phyloP scores from a whole-genome alignment of 495 filamentous ascomycete species.

The Neurospora sp. region DNA sequence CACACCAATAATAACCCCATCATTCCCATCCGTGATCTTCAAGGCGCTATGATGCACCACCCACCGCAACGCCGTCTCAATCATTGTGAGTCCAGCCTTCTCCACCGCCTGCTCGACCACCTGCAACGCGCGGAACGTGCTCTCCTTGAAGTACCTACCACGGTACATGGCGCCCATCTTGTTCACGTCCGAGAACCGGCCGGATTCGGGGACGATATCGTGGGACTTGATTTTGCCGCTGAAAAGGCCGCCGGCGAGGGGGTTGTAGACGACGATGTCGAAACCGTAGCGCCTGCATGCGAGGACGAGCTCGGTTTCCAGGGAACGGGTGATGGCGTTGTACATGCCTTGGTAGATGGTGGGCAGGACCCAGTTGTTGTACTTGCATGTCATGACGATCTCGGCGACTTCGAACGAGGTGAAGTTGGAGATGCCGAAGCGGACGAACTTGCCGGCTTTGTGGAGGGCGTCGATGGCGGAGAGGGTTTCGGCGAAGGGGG shows the following conservation, averaged over 20 bases:
- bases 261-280: constrained; percentile 88
- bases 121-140: constrained; percentile 59
- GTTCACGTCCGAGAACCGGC: constrained; percentile 53
- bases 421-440: constrained; percentile 74
- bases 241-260: constrained; percentile 74
- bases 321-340: constrained; percentile 61
- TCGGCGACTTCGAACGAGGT: constrained; percentile 89
- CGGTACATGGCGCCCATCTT: constrained; percentile 56
- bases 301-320: constrained; percentile 72
- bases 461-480: constrained; percentile 69
- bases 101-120: constrained; percentile 63
- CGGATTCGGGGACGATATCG: constrained; percentile 52
- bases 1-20: constrained; percentile 76
- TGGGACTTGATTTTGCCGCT: constrained; percentile 69
- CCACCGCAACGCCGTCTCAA: constrained; percentile 83
- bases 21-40: constrained; percentile 62
- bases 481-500: constrained; percentile 73
- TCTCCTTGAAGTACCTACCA: constrained; percentile 72
- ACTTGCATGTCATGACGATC: constrained; percentile 70
- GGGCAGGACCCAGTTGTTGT: constrained; percentile 64
- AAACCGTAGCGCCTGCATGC: constrained; percentile 77
- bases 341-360: constrained; percentile 60
- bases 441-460: constrained; percentile 79
- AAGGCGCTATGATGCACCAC: constrained; percentile 67
- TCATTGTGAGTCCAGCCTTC: constrained; percentile 65